Evolutionary conservation across 2,329 filamentous ascomycete species (phyloP).

Genomic region (Coniochaeta sp.): DNA sequence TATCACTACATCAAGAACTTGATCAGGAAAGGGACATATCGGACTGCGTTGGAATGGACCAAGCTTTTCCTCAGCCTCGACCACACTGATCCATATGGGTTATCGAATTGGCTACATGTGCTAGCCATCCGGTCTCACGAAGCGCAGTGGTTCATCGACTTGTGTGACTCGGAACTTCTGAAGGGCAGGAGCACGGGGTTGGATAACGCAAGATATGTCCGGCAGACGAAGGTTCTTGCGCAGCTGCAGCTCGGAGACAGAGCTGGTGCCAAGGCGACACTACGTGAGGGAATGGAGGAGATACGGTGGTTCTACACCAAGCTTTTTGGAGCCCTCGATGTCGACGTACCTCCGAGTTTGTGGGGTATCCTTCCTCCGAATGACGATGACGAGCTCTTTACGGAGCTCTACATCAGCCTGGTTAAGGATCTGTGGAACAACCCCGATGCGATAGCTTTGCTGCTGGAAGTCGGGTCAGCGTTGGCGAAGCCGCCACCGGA

Average conservation of each 20-base stretch:
- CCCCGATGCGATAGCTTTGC: conserved; percentile 58
- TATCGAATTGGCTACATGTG: conserved; percentile 75
- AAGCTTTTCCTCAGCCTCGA: conserved; percentile 75
- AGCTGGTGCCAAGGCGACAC: conserved; percentile 55
- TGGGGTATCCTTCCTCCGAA: conserved; percentile 72
- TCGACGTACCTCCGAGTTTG: conserved; percentile 71
- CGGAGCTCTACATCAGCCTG: conserved; percentile 67
- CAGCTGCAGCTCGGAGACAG: conserved; percentile 63
- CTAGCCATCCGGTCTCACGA: conserved; percentile 77
- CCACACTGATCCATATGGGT: conserved; percentile 73
- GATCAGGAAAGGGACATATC: conserved; percentile 84
- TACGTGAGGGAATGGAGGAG: conserved; percentile 61
- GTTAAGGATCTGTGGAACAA: conserved; percentile 84
- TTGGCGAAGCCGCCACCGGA: conserved; percentile 15
- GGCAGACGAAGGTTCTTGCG: conserved; percentile 71
- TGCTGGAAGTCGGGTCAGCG: conserved; percentile 50
- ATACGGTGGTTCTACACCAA: conserved; percentile 81
- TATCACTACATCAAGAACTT: conserved; percentile 86
- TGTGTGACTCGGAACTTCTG: conserved; percentile 47
- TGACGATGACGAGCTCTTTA: conserved; percentile 60
- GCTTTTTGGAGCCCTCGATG: conserved; percentile 71
- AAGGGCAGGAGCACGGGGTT: conserved; percentile 18
- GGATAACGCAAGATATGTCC: conserved; percentile 46
- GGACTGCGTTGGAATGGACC: conserved; percentile 89
- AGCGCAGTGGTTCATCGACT: conserved; percentile 65